Evolutionary conservation across 1,284 basidiomycete species (phyloP).

Genomic region (Omphalotus olearius): DNA sequence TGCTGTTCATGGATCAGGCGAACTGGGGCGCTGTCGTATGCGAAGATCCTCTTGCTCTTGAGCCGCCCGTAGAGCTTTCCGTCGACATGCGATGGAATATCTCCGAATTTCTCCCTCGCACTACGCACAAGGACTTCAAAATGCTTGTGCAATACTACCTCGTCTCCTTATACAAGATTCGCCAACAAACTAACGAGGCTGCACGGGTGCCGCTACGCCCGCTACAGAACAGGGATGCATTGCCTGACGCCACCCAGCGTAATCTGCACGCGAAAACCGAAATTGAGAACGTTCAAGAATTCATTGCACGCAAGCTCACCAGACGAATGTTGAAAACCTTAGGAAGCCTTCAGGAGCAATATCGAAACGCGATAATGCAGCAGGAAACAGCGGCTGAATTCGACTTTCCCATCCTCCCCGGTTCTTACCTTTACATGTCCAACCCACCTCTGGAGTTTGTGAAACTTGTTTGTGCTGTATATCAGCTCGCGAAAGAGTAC

Average conservation of each 20-base stretch:
- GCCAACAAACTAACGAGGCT: conserved; percentile 57
- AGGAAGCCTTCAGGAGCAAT: conserved; percentile 60
- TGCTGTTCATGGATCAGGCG: conserved; percentile 94
- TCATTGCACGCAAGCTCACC: conserved; percentile 80
- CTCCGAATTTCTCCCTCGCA: conserved; percentile 82
- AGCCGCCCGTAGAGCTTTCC: conserved; percentile 61
- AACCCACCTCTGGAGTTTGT: conserved; percentile 88
- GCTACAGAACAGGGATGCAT: conserved; percentile 57
- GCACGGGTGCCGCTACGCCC: conserved; percentile 72
- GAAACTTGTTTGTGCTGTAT: conserved; percentile 85
- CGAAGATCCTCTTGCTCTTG: conserved; percentile 65
- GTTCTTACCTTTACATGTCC: conserved; percentile 71
- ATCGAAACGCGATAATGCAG: conserved; percentile 58
- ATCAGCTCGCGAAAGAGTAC: conserved; percentile 75
- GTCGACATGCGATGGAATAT: conserved; percentile 98
- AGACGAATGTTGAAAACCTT: conserved; percentile 78
- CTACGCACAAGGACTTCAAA: conserved; percentile 80
- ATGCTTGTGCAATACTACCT: conserved; percentile 81
- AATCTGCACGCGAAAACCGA: conserved; percentile 73
- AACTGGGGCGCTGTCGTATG: conserved; percentile 93
- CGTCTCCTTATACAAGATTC: conserved; percentile 79
- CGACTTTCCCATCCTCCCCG: conserved; percentile 85
- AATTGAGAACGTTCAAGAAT: conserved; percentile 62
- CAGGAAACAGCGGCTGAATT: conserved; percentile 59
- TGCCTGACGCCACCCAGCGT: conserved; percentile 57